phyloP scores from a whole-genome alignment of 108 stramenopile genomes.

The Nannochloropsis gaditana region DNA sequence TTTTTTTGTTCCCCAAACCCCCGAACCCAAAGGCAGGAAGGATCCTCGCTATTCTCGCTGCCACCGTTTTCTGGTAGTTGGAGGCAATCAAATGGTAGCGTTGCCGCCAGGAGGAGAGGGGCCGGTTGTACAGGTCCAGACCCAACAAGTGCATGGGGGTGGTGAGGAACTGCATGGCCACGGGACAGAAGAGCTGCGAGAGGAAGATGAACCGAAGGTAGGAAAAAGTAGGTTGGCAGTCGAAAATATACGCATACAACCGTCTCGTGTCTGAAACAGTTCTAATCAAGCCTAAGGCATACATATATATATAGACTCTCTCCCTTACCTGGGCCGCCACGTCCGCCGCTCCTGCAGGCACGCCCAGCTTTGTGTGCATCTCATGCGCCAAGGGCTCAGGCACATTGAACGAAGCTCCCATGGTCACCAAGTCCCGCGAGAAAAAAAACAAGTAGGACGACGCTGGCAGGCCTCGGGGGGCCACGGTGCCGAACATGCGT shows the following conservation, averaged over 20 bases:
- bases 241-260: no score
- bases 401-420: conserved; percentile 38
- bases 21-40: conserved; percentile 42
- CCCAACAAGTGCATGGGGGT: conserved; percentile 45
- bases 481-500: conserved; percentile 32
- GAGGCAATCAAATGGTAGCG: conserved; percentile 19
- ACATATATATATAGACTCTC: not conserved
- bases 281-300: no score
- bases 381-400: conserved; percentile 30
- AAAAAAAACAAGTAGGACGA: conserved; percentile 39
- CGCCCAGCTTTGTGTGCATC: conserved; percentile 19
- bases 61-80: conserved; percentile 18
- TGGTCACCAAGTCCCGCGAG: conserved; percentile 30
- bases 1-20: conserved; percentile 40
- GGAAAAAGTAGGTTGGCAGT: not conserved
- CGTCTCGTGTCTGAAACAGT: no score
- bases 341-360: conserved; percentile 34
- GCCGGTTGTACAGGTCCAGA: conserved; percentile 42
- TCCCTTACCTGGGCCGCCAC: conserved; percentile 30
- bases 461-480: conserved; percentile 24
- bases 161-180: conserved; percentile 33
- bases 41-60: conserved; percentile 32
- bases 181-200: conserved; percentile 33
- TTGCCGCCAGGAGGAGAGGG: not conserved
- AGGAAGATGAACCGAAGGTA: not conserved